A percentile compares a stretch with the other conserved stretches of the same genome.
These are phyloP conservation scores for Trichosphaerium sp. DNA, from an alignment of 78 protist genomes.

Conservation along the genomic window DNA sequence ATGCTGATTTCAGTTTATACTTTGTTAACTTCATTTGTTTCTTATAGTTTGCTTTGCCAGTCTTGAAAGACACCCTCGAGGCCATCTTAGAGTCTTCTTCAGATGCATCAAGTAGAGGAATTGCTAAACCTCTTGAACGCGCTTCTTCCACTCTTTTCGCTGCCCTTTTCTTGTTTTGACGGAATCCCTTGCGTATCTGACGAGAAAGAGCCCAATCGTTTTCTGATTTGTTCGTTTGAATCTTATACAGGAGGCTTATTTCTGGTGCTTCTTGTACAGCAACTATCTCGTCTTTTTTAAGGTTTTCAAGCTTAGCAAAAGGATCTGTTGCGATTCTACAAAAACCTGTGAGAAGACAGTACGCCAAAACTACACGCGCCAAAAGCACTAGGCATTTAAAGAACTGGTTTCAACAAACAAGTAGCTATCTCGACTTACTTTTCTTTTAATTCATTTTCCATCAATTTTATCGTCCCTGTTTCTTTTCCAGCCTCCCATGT, in stretches of 20 bases:
- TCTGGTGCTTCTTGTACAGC: slow-evolving; percentile 1
- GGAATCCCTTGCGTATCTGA: neutral
- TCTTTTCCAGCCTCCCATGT: slow-evolving; percentile 4
- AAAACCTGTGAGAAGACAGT: no score
- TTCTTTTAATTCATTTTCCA: neutral
- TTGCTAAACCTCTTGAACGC: slow-evolving; percentile 25
- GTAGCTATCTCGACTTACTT: neutral
- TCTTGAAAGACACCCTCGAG: no score
- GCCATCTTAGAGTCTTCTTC: no score
- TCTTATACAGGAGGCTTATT: slow-evolving; percentile 2
- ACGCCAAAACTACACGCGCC: no score
- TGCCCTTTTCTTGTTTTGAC: slow-evolving; percentile 11
- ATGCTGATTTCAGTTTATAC: no score
- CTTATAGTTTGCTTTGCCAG: no score
- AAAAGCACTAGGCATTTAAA: neutral
- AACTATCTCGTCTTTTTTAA: slow-evolving; percentile 6
- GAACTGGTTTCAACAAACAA: no score
- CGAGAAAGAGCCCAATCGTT: slow-evolving; percentile 2
- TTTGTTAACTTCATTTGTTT: no score
- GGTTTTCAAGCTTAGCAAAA: neutral
- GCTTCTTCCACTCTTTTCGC: slow-evolving; percentile 1
- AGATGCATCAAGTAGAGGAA: slow-evolving; percentile 1
- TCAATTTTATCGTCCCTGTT: neutral
- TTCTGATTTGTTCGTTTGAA: neutral
- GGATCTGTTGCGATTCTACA: no score